These are phyloP conservation scores for Boletus sp. DNA, from an alignment of 768 basidiomycete species.

Conservation along the genomic window DNA sequence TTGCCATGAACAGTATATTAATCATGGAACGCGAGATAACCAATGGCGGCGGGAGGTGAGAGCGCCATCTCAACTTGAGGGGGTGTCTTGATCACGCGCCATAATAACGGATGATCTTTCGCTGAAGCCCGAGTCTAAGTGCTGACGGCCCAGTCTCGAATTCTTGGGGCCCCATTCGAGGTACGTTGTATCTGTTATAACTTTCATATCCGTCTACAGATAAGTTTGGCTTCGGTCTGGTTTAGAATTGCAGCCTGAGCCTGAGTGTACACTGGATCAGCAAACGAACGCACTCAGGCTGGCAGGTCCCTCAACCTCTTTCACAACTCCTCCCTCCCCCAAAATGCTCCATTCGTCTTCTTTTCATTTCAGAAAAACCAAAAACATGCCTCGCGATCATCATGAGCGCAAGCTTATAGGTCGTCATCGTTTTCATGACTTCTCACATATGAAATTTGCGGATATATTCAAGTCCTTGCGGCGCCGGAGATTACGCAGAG, in stretches of 20 bases:
- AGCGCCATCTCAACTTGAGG: constrained; percentile 19
- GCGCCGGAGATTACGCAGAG: constrained; percentile 5
- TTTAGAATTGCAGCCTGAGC: constrained; percentile 15
- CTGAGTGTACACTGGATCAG: background rate
- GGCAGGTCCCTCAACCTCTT: background rate
- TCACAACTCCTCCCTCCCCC: background rate
- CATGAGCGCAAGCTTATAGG: constrained; percentile 7
- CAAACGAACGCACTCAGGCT: background rate
- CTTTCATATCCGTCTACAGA: background rate
- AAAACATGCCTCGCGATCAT: constrained; percentile 9
- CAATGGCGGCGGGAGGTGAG: constrained; percentile 25
- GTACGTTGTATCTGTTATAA: background rate
- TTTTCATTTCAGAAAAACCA: constrained; percentile 12
- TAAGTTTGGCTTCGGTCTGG: constrained; percentile 12
- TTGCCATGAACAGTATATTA: constrained; percentile 20
- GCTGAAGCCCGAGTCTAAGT: background rate
- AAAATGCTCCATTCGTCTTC: constrained; percentile 8
- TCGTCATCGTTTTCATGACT: constrained; percentile 16
- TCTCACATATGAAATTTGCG: constrained; percentile 17
- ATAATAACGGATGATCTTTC: background rate
- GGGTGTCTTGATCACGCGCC: constrained; percentile 6
- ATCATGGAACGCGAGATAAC: constrained; percentile 28
- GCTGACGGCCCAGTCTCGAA: background rate
- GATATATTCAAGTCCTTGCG: constrained; percentile 25
- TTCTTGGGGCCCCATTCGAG: background rate